Percentiles rank a stretch among this genome's conserved stretches.
Evolutionary conservation across 805 yeast genomes (phyloP).

Genomic region (Suhomyces xylopsoci): DNA sequence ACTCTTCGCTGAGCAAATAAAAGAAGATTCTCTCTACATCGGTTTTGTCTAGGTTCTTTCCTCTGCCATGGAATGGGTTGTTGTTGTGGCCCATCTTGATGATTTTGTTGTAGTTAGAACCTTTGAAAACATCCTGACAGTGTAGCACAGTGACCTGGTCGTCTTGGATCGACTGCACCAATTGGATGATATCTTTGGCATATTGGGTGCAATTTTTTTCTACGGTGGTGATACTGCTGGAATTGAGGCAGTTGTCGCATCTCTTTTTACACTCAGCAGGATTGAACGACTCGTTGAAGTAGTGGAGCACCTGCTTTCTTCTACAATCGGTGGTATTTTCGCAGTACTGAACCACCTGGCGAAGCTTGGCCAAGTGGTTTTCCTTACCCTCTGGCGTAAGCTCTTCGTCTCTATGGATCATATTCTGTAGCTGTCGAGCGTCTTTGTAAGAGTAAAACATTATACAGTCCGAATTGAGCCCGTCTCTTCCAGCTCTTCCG

Average conservation of each 20-base stretch:
- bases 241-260: constrained; percentile 80
- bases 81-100: constrained; percentile 59
- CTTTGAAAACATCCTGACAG: constrained; percentile 80
- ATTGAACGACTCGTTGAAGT: constrained; percentile 82
- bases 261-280: constrained; percentile 59
- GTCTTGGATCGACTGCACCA: constrained; percentile 55
- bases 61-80: constrained; percentile 66
- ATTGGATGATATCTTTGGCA: constrained; percentile 55
- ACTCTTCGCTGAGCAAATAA: constrained; percentile 62
- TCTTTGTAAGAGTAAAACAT: constrained; percentile 80
- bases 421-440: constrained; percentile 67
- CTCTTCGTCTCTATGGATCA: constrained; percentile 76
- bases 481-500: constrained; percentile 98
- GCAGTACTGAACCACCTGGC: constrained; percentile 87
- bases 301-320: constrained; percentile 81
- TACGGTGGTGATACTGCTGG: constrained; percentile 38
- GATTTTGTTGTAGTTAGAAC: constrained; percentile 63
- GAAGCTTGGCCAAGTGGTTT: constrained; percentile 70
- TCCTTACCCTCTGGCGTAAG: constrained; percentile 63
- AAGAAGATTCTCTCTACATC: constrained; percentile 82
- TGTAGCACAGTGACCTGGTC: constrained; percentile 71
- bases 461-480: constrained; percentile 74
- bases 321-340: constrained; percentile 90
- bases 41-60: constrained; percentile 58
- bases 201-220: constrained; percentile 65